Base-by-base conservation (phyloP, 257 asterid species). In the Solanum corneliomulleri region DNA sequence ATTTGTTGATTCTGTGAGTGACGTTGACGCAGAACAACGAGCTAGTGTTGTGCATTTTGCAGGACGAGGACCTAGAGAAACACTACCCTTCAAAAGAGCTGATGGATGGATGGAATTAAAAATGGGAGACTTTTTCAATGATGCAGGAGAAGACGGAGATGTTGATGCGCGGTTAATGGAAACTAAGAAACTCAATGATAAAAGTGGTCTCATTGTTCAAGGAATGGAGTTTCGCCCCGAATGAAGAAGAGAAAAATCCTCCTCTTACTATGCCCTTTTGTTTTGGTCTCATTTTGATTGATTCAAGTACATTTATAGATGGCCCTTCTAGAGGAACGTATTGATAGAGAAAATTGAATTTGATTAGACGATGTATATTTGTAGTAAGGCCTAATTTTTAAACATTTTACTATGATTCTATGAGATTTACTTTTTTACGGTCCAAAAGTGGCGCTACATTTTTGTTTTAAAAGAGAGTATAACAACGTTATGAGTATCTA, bases 61-160 rank as follows among this genome's bases (percentile, higher is more conserved):
- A 74, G 87, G 6, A 84, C 86, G 70, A 90, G 83, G 84, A 90
- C 90, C 86, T 33, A 66, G 89, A 90, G 60, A 75, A 89, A 42
- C 87, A 91, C 2, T 66, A 66, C 72, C 35, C 33, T 25, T 66
- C 42, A 84, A 6, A 84, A 91, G 96, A 85, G 87, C 23, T 11
- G 96, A 93, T 42, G 95, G 97, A 56, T 93, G 97, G 98, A 47
- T 90, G 91, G 98, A 94, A 90, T 87, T 93, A 5, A 90, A 89
- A 31, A 77, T 93, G 86, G 97, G 96, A 11, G 91, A 85, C 82
- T 93, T 94, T 81, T 88, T 84, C 88, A 68, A 68, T 68, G 75
- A 68, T 6, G 20, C 23, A 0, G 75, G 75, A 27, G 75, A 68
- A 29, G 39, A 75, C 0, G 82, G 91, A 4, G 91, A 92, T 71